Conservation (phyloP, 257 asterid species). For the Solanum chaucha region DNA sequence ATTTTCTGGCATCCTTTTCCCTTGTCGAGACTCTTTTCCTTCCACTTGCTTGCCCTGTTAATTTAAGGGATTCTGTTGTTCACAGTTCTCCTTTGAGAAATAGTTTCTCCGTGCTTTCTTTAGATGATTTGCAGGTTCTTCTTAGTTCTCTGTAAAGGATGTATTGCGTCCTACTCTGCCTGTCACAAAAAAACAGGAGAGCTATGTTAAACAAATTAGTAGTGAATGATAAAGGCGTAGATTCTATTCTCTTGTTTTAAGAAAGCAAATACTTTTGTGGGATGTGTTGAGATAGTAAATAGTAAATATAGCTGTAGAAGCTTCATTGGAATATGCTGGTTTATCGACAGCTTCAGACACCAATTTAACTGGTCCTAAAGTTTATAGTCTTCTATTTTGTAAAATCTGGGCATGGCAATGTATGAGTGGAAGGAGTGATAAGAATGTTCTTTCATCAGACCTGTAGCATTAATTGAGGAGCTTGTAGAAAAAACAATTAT, state of each 20-base stretch:
- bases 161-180: background rate
- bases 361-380: background rate
- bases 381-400: background rate
- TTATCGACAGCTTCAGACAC: background rate
- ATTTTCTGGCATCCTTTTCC: background rate
- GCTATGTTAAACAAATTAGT: background rate
- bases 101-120: background rate
- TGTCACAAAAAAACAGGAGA: background rate
- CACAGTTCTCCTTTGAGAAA: background rate
- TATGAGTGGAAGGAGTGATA: background rate
- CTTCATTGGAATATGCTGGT: background rate
- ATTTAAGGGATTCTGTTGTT: background rate
- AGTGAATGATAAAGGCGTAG: background rate
- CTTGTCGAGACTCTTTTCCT: background rate
- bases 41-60: background rate
- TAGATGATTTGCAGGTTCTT: background rate
- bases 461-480: background rate
- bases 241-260: background rate
- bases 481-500: background rate
- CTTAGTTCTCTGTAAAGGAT: background rate
- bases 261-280: background rate
- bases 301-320: background rate
- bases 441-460: background rate
- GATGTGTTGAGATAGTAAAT: background rate
- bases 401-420: background rate